A percentile compares a stretch with the other conserved stretches of the same genome.
phyloP scores from a whole-genome alignment of 192 early-diverging fungal species.

The Phycomyces blakesleeanus region DNA sequence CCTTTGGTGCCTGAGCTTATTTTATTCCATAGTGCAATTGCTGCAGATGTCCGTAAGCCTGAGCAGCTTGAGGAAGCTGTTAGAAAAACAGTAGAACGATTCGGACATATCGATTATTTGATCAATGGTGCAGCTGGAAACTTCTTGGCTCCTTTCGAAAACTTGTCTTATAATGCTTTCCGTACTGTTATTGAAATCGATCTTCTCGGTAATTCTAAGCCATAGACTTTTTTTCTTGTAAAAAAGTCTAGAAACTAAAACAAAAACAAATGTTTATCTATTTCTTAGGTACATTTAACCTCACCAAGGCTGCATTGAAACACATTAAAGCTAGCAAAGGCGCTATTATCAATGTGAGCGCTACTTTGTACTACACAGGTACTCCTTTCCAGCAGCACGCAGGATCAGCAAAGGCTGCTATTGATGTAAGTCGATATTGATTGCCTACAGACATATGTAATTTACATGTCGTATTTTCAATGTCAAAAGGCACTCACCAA shows the following conservation, averaged over 20 bases:
- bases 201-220: slow-evolving; percentile 30
- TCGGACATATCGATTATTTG: slow-evolving; percentile 59
- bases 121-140: slow-evolving; percentile 70
- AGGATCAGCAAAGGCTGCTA: slow-evolving; percentile 35
- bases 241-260: slow-evolving; percentile 1
- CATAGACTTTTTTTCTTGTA: too few relatives aligned
- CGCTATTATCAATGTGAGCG: slow-evolving; percentile 64
- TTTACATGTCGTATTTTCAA: slow-evolving; percentile 35
- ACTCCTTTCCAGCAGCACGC: slow-evolving; percentile 41
- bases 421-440: slow-evolving; percentile 25
- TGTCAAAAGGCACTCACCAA: slow-evolving; percentile 54
- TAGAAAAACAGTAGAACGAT: slow-evolving; percentile 53
- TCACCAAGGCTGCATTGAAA: slow-evolving; percentile 65
- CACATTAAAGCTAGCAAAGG: slow-evolving; percentile 66
- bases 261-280: slow-evolving; percentile 22
- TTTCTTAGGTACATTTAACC: slow-evolving; percentile 71
- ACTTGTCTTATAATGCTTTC: slow-evolving; percentile 69
- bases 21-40: slow-evolving; percentile 33
- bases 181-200: slow-evolving; percentile 61
- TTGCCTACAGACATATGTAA: not conserved
- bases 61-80: slow-evolving; percentile 57
- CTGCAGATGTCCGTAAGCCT: slow-evolving; percentile 63
- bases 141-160: slow-evolving; percentile 63
- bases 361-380: slow-evolving; percentile 63
- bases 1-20: not conserved